A percentile compares a stretch with the other conserved stretches of the same genome.
Evolutionary conservation across 345 rosid genomes (phyloP).

Genomic region (Clarkia xantiana): DNA sequence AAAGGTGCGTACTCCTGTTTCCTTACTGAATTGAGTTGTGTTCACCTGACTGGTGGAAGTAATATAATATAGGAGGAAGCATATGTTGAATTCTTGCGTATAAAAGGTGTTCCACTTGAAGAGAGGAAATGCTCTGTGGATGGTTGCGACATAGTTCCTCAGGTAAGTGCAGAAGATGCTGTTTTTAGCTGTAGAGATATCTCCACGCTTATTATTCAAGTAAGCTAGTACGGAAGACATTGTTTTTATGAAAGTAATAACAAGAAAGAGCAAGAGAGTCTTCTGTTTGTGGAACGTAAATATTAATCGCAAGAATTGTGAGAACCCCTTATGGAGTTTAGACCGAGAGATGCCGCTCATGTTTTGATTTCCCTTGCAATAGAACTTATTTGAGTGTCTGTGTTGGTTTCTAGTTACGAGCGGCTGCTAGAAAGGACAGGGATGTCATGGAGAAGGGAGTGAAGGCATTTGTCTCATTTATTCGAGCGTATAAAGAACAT

Average conservation of each 20-base stretch:
- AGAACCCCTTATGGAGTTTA: no score
- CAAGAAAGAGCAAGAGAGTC: no score
- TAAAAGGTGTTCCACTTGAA: slow-evolving; percentile 62
- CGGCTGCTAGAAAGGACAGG: slow-evolving; percentile 60
- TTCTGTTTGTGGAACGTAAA: no score
- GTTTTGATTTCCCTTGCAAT: background rate
- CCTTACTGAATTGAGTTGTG: slow-evolving; percentile 2
- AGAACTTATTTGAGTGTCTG: background rate
- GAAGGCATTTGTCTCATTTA: slow-evolving; percentile 79
- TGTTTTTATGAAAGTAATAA: no score
- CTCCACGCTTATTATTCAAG: no score
- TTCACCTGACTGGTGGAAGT: background rate
- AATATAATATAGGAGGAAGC: slow-evolving; percentile 64
- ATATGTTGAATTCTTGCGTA: slow-evolving; percentile 64
- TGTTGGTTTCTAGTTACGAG: slow-evolving; percentile 35
- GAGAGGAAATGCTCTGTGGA: slow-evolving; percentile 38
- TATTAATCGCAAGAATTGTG: no score
- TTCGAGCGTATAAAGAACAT: slow-evolving; percentile 91
- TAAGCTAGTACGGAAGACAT: no score
- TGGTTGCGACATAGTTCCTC: slow-evolving; percentile 52
- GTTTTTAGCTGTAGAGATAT: background rate
- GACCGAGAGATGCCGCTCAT: no score
- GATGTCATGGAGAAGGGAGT: slow-evolving; percentile 88
- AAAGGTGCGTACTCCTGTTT: slow-evolving; percentile 29
- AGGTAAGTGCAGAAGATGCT: no score